Conservation (phyloP, 176 grass and related monocot species). For the Rhipidocladum racemiflorum region DNA sequence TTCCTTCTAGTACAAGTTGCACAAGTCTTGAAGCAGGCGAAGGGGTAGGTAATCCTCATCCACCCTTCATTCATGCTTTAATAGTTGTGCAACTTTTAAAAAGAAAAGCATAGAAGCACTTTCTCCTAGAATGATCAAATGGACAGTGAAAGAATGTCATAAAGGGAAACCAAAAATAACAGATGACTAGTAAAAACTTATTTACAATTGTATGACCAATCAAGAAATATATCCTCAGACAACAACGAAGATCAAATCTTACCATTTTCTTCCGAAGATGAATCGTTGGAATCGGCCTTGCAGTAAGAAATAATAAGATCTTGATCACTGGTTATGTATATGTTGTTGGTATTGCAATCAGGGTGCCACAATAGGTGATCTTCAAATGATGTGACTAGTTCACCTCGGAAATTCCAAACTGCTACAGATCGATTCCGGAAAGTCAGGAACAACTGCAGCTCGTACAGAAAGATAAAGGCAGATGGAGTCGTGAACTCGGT, state of each 20-base stretch:
- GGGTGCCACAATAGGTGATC: constrained; percentile 92
- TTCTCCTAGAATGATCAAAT: too few species aligned
- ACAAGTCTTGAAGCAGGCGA: too few species aligned
- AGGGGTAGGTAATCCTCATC: too few species aligned
- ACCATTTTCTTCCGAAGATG: constrained; percentile 61
- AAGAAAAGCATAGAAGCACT: too few species aligned
- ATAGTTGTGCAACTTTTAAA: too few species aligned
- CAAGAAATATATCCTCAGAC: background rate
- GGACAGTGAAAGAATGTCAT: background rate
- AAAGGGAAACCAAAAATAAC: background rate
- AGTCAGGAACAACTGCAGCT: constrained; percentile 77
- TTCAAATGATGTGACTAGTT: constrained; percentile 91
- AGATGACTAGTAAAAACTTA: background rate
- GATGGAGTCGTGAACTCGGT: constrained; percentile 92
- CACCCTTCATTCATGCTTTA: too few species aligned
- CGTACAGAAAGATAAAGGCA: constrained; percentile 89
- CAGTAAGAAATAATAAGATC: constrained; percentile 94
- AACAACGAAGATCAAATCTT: background rate
- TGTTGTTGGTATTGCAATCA: constrained; percentile 94
- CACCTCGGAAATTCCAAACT: constrained; percentile 93
- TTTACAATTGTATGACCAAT: background rate
- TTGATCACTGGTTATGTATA: constrained; percentile 93
- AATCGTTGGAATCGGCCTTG: constrained; percentile 77
- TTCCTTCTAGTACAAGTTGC: too few species aligned
- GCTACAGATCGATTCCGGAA: constrained; percentile 77